These are phyloP conservation scores for Nitzschia putrida DNA, from an alignment of 108 stramenopile species.

Conservation along the genomic window DNA sequence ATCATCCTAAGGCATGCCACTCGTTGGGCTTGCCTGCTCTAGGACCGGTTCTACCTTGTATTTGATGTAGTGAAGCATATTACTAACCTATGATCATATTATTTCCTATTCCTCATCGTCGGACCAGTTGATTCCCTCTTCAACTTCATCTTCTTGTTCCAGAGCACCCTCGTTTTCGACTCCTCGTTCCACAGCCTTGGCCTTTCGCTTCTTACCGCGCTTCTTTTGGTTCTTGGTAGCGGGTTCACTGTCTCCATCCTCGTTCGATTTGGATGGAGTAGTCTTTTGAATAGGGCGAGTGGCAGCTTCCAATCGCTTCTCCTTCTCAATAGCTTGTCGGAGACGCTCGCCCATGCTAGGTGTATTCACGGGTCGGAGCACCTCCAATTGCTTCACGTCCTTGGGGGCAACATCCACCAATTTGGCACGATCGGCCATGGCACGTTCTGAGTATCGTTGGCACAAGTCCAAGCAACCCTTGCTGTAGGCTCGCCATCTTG, in stretches of 20 bases:
- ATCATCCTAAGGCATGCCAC: background rate
- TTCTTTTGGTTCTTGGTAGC: constrained; percentile 6
- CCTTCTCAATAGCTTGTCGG: constrained; percentile 73
- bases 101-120: constrained; percentile 60
- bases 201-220: constrained; percentile 30
- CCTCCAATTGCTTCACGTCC: constrained; percentile 82
- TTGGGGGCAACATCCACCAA: constrained; percentile 74
- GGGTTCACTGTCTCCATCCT: constrained; percentile 25
- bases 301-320: constrained; percentile 52
- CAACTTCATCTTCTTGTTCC: constrained; percentile 70
- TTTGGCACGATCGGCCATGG: constrained; percentile 55
- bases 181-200: constrained; percentile 24
- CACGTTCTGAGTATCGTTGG: constrained; percentile 59
- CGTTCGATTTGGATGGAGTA: constrained; percentile 29
- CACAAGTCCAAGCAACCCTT: constrained; percentile 83
- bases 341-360: constrained; percentile 80
- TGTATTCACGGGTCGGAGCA: constrained; percentile 60
- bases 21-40: background rate
- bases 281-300: constrained; percentile 37
- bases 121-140: constrained; percentile 86
- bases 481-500: constrained; percentile 80
- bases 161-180: constrained; percentile 7
- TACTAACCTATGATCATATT: background rate
- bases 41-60: background rate
- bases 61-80: background rate